Conservation (phyloP, 352 stramenopile species). For the Pythium aristosporum region DNA sequence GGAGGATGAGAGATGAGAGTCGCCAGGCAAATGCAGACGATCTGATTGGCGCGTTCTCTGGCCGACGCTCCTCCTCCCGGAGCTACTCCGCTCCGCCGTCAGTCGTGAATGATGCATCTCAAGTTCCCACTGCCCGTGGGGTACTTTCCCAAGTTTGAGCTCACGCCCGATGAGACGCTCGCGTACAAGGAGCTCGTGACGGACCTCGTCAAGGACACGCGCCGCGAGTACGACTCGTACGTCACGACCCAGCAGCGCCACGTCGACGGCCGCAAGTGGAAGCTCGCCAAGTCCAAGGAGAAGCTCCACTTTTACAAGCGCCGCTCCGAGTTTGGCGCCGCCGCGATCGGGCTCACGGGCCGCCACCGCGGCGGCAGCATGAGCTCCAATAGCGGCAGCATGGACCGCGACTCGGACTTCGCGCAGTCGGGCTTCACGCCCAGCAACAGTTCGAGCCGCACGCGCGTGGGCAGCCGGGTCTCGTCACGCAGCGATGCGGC, state of each 20-base stretch:
- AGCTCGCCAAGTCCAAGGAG: slow-evolving; percentile 66
- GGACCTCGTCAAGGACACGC: slow-evolving; percentile 69
- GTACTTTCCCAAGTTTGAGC: slow-evolving; percentile 78
- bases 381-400: slow-evolving; percentile 11
- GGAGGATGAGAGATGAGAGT: no score
- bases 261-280: slow-evolving; percentile 65
- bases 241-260: slow-evolving; percentile 50
- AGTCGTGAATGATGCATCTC: slow-evolving; percentile 52
- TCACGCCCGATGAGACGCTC: slow-evolving; percentile 52
- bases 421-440: slow-evolving; percentile 1
- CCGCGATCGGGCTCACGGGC: slow-evolving; percentile 26
- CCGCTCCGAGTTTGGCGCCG: slow-evolving; percentile 27
- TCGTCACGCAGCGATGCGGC: slow-evolving; percentile 6
- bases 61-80: no score
- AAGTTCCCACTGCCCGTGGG: slow-evolving; percentile 61
- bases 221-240: slow-evolving; percentile 53
- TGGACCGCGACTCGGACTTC: slow-evolving; percentile 8
- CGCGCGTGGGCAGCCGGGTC: background rate
- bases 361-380: background rate
- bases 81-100: background rate
- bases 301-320: slow-evolving; percentile 56
- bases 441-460: background rate
- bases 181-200: slow-evolving; percentile 50
- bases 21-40: no score
- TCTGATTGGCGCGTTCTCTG: no score